Percentiles rank a stretch among this genome's conserved stretches.
Evolutionary conservation across 2,329 filamentous ascomycete species (phyloP).

Genomic region (Arthrinium puccinioides): DNA sequence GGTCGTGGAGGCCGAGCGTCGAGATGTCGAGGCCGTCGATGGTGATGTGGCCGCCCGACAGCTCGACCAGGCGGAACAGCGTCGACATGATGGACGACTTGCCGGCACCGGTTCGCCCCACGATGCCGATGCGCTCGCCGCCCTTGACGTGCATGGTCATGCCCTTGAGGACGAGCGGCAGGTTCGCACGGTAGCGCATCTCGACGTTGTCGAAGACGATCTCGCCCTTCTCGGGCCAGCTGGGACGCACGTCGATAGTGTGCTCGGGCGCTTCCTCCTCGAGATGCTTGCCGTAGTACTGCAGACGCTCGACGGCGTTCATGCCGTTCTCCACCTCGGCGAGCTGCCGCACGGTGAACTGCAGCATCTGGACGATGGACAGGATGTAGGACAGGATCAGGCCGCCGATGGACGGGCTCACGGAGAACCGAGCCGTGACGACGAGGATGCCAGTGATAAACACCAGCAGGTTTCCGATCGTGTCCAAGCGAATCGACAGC

Average conservation of each 20-base stretch:
- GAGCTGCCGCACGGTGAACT: constrained; percentile 88
- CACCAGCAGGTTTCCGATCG: constrained; percentile 76
- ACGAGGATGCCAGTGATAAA: constrained; percentile 86
- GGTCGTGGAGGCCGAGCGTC: constrained; percentile 65
- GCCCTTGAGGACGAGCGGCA: constrained; percentile 67
- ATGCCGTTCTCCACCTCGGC: constrained; percentile 97
- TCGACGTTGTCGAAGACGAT: constrained; percentile 68
- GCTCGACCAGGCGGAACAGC: constrained; percentile 68
- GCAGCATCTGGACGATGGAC: constrained; percentile 88
- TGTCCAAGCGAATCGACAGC: constrained; percentile 78
- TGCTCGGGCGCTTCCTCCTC: constrained; percentile 86
- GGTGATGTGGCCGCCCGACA: constrained; percentile 53
- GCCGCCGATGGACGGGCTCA: constrained; percentile 77
- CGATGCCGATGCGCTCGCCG: constrained; percentile 74
- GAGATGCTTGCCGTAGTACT: constrained; percentile 80
- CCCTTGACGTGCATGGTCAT: constrained; percentile 65
- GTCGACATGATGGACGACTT: constrained; percentile 81
- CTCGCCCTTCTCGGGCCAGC: constrained; percentile 83
- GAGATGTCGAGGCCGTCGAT: constrained; percentile 65
- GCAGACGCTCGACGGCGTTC: constrained; percentile 89
- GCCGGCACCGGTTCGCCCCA: constrained; percentile 74
- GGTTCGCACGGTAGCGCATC: constrained; percentile 68
- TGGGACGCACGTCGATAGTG: constrained; percentile 60
- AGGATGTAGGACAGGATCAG: constrained; percentile 91
- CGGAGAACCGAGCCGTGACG: constrained; percentile 81